Percentiles rank a stretch among this genome's conserved stretches.
phyloP scores from a whole-genome alignment of 306 rosid species.

The Mimosa bimucronata region DNA sequence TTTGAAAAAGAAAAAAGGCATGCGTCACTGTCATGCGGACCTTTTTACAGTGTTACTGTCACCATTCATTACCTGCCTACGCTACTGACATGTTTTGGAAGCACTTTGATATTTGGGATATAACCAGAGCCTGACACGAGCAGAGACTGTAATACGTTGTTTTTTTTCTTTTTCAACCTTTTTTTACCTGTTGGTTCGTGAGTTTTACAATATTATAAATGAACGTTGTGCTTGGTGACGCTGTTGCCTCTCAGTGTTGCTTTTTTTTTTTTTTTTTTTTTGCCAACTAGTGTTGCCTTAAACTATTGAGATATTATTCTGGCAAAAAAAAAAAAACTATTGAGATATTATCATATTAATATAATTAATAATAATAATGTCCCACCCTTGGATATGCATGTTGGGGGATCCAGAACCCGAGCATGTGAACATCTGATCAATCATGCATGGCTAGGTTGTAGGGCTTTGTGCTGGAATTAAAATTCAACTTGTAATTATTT shows the following conservation, averaged over 20 bases:
- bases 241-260: too few relatives aligned
- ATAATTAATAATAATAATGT: too few relatives aligned
- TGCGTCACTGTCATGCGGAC: constrained; percentile 30
- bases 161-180: too few relatives aligned
- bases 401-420: constrained; percentile 45
- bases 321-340: too few relatives aligned
- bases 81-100: constrained; percentile 32
- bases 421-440: constrained; percentile 54
- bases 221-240: constrained; percentile 36
- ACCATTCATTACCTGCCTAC: constrained; percentile 16
- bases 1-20: constrained; percentile 8
- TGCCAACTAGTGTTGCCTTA: not conserved
- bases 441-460: constrained; percentile 18
- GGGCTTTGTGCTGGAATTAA: constrained; percentile 29
- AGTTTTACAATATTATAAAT: constrained; percentile 8
- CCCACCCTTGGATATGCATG: constrained; percentile 54
- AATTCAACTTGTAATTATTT: not conserved
- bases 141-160: not conserved
- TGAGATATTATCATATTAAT: too few relatives aligned
- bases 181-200: constrained; percentile 15
- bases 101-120: constrained; percentile 14
- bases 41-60: constrained; percentile 7
- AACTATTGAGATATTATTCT: constrained; percentile 37
- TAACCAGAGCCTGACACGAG: constrained; percentile 25
- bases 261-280: too few relatives aligned